These are phyloP conservation scores for Hibiscus syriacus DNA, from an alignment of 345 rosid species.

Conservation along the genomic window DNA sequence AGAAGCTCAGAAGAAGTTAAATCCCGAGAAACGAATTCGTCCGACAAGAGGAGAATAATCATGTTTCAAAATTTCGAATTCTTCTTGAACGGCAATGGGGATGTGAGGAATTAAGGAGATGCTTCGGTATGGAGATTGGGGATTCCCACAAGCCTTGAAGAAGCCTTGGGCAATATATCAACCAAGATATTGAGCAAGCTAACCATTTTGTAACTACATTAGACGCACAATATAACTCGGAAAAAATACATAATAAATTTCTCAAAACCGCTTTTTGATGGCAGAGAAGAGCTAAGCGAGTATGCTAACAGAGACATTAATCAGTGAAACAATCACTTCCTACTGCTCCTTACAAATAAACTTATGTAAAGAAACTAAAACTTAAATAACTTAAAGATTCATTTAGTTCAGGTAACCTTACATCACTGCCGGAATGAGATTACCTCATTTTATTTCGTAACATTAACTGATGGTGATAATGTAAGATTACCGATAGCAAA, in stretches of 20 bases:
- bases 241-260: neutral
- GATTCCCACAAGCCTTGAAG: too few species aligned
- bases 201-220: too few species aligned
- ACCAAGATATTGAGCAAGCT: too few species aligned
- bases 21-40: constrained; percentile 1
- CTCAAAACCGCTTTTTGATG: neutral
- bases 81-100: neutral
- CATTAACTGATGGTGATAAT: too few species aligned
- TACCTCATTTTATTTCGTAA: too few species aligned
- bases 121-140: neutral
- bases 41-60: neutral
- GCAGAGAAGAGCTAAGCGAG: too few species aligned
- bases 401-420: neutral
- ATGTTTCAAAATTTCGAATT: neutral
- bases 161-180: too few species aligned
- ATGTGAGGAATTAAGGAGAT: neutral
- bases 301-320: too few species aligned
- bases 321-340: too few species aligned
- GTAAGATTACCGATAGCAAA: too few species aligned
- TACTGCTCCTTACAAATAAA: too few species aligned
- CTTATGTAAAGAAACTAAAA: neutral
- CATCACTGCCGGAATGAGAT: too few species aligned
- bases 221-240: neutral
- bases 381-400: neutral
- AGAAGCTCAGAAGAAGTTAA: neutral